Evolutionary conservation across 768 basidiomycete genomes (phyloP).

Genomic region (Russula brevipes): DNA sequence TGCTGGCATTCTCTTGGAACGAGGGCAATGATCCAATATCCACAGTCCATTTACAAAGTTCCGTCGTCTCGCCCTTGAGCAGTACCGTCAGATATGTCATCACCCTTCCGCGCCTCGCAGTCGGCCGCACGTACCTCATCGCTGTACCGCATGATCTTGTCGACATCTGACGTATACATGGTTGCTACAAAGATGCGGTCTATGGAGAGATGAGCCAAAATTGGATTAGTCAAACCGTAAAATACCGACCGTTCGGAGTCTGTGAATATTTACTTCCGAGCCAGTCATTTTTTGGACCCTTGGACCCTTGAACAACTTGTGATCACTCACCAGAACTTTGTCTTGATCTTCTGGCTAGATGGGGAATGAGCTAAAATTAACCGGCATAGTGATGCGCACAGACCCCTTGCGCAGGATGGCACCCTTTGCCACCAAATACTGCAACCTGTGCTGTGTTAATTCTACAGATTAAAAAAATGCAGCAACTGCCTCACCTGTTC

Average conservation of each 20-base stretch:
- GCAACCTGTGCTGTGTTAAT: conserved; percentile 50
- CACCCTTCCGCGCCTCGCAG: neutral
- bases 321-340: conserved; percentile 69
- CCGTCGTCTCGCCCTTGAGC: conserved; percentile 55
- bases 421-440: conserved; percentile 83
- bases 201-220: conserved; percentile 29
- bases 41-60: conserved; percentile 85
- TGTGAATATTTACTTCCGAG: conserved; percentile 65
- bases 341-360: conserved; percentile 69
- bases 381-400: conserved; percentile 28
- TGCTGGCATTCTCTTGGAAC: conserved; percentile 66
- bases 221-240: conserved; percentile 15
- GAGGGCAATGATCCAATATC: conserved; percentile 72
- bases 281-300: conserved; percentile 7
- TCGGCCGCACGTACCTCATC: conserved; percentile 52
- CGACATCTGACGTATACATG: conserved; percentile 71
- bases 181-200: conserved; percentile 81
- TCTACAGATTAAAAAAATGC: neutral
- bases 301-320: neutral
- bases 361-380: conserved; percentile 26
- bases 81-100: conserved; percentile 3
- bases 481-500: conserved; percentile 50
- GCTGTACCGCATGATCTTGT: conserved; percentile 73
- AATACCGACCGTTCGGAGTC: conserved; percentile 41
- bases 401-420: conserved; percentile 83